Evolutionary conservation across 2,329 filamentous ascomycete genomes (phyloP).

Genomic region (Sporothrix sp.): DNA sequence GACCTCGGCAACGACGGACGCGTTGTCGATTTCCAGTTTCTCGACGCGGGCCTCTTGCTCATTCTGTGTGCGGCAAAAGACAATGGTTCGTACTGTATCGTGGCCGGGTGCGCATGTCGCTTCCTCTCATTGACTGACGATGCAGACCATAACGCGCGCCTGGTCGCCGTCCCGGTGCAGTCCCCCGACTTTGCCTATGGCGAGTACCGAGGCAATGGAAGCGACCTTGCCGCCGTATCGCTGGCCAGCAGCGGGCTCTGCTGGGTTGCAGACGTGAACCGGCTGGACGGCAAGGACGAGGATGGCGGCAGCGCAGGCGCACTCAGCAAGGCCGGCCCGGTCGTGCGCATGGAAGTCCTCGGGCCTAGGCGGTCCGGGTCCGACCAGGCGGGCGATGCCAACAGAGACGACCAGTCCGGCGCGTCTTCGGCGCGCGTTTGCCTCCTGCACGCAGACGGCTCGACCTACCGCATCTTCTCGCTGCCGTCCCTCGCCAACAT

Average conservation of each 20-base stretch:
- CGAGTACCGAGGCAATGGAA: not conserved
- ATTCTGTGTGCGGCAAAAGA: constrained; percentile 42
- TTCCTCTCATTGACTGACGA: too few species aligned
- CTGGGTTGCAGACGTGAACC: constrained; percentile 5
- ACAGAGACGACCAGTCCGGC: constrained; percentile 2
- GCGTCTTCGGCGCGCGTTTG: constrained; percentile 39
- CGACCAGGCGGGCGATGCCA: not conserved
- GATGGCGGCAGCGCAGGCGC: too few species aligned
- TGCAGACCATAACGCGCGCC: constrained; percentile 9
- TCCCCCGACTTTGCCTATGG: constrained; percentile 5
- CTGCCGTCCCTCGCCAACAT: constrained; percentile 25
- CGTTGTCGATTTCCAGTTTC: constrained; percentile 58
- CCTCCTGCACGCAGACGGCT: constrained; percentile 38
- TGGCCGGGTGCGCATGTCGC: too few species aligned
- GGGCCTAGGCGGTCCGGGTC: constrained; percentile 24
- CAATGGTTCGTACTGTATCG: not conserved
- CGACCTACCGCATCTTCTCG: constrained; percentile 38
- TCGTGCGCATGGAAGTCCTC: constrained; percentile 42
- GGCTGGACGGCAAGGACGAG: not conserved
- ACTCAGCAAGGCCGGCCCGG: not conserved
- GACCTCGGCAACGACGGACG: constrained; percentile 30
- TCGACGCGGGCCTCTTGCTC: constrained; percentile 52
- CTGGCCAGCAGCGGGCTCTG: constrained; percentile 7
- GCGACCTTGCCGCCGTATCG: not conserved
- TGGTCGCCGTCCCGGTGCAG: constrained; percentile 13